phyloP scores from a whole-genome alignment of 805 yeast species.

The Hanseniaspora clermontiae region DNA sequence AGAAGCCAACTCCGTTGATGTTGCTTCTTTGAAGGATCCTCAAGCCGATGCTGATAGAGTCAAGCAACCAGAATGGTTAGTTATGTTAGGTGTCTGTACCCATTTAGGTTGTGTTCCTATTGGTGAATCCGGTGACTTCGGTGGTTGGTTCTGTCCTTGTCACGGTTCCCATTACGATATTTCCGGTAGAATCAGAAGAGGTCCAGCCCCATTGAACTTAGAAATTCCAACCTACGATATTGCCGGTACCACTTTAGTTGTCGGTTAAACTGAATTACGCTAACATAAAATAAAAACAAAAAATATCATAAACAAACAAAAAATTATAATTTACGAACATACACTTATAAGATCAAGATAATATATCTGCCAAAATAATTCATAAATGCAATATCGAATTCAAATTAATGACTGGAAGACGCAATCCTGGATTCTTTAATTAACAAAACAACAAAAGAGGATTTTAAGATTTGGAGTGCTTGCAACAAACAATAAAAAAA shows the following conservation, averaged over 20 bases:
- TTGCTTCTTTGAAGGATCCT: conserved; percentile 79
- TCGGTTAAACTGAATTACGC: conserved; percentile 48
- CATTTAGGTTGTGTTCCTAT: conserved; percentile 99
- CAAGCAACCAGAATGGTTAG: conserved; percentile 92
- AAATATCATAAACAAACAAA: neutral
- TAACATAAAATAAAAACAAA: no score
- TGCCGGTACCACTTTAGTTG: conserved; percentile 68
- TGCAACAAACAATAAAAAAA: neutral
- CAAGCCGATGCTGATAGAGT: conserved; percentile 88
- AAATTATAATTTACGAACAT: neutral
- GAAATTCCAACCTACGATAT: conserved; percentile 90
- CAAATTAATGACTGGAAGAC: neutral
- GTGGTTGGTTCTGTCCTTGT: conserved; percentile 99
- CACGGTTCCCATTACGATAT: conserved; percentile 99
- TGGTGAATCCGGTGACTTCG: conserved; percentile 98
- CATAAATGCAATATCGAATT: neutral
- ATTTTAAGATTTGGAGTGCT: neutral
- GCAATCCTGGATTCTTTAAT: no score
- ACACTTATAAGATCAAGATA: neutral
- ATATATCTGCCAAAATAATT: neutral
- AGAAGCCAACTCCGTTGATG: conserved; percentile 80
- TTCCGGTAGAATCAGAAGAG: conserved; percentile 99
- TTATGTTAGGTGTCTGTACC: conserved; percentile 99
- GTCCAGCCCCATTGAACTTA: conserved; percentile 98
- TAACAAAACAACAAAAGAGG: no score